A percentile compares a stretch with the other conserved stretches of the same genome.
phyloP scores from a whole-genome alignment of 2,329 filamentous ascomycete genomes.

The Colletotrichum sp. region DNA sequence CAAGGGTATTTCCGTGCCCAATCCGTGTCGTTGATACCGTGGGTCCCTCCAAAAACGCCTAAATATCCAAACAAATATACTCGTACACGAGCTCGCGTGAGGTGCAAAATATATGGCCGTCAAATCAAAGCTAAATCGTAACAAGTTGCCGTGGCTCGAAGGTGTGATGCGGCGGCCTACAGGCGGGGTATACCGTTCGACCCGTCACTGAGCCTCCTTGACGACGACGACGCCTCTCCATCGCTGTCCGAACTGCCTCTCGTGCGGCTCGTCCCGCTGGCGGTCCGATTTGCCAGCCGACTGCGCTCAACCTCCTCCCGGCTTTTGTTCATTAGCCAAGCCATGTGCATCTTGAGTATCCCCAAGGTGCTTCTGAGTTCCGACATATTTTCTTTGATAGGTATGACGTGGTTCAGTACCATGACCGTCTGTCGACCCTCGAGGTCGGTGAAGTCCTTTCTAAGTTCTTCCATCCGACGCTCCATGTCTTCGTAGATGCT shows the following conservation, averaged over 20 bases:
- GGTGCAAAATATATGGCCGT: not conserved
- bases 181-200: conserved; percentile 40
- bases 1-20: conserved; percentile 20
- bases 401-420: conserved; percentile 66
- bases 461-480: conserved; percentile 57
- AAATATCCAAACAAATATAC: not conserved
- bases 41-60: conserved; percentile 1
- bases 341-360: conserved; percentile 64
- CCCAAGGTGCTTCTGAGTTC: conserved; percentile 63
- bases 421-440: conserved; percentile 66
- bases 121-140: not conserved
- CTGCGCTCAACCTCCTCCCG: conserved; percentile 46
- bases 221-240: conserved; percentile 20
- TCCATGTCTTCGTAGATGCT: conserved; percentile 25
- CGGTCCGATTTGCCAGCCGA: conserved; percentile 29
- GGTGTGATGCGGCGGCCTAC: conserved; percentile 12
- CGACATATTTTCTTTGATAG: conserved; percentile 66
- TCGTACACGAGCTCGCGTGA: not conserved
- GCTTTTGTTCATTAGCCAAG: conserved; percentile 61
- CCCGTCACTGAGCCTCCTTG: conserved; percentile 32
- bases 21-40: not conserved
- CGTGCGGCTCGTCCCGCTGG: conserved; percentile 26
- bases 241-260: conserved; percentile 29
- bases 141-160: not conserved
- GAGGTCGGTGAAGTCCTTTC: conserved; percentile 61